Percentiles rank a stretch among this genome's conserved stretches.
Evolutionary conservation across 805 yeast genomes (phyloP).

Genomic region (Zygosaccharomyces kombuchaensis): DNA sequence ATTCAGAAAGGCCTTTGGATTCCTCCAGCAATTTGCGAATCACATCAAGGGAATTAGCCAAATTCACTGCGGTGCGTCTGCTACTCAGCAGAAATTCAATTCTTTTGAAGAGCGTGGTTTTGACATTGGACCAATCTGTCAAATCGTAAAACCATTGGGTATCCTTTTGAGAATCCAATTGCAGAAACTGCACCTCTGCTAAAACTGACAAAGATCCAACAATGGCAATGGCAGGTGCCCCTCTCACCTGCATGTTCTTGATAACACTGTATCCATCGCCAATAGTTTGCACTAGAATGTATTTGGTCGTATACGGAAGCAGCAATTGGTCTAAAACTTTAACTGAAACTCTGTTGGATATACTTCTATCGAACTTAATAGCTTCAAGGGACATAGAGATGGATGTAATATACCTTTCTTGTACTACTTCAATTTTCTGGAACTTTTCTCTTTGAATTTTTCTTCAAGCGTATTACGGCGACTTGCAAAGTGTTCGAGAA

Average conservation of each 20-base stretch:
- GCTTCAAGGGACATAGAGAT: slow-evolving; percentile 50
- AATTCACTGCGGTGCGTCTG: slow-evolving; percentile 94
- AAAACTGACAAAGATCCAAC: slow-evolving; percentile 84
- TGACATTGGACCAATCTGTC: slow-evolving; percentile 32
- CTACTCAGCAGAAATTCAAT: slow-evolving; percentile 68
- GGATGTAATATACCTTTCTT: background rate
- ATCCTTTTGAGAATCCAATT: slow-evolving; percentile 21
- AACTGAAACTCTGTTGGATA: slow-evolving; percentile 39
- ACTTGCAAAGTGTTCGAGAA: background rate
- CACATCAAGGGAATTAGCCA: slow-evolving; percentile 61
- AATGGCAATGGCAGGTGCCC: slow-evolving; percentile 97
- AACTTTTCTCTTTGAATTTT: background rate
- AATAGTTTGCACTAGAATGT: slow-evolving; percentile 55
- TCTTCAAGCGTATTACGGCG: too few relatives aligned
- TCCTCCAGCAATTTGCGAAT: slow-evolving; percentile 33
- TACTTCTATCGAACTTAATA: slow-evolving; percentile 52
- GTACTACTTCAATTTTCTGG: background rate
- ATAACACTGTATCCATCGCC: slow-evolving; percentile 82
- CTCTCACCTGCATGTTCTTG: slow-evolving; percentile 88
- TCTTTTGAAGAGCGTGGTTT: slow-evolving; percentile 40
- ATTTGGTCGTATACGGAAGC: slow-evolving; percentile 74
- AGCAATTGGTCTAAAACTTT: slow-evolving; percentile 73
- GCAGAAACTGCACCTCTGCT: slow-evolving; percentile 52
- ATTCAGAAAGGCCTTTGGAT: slow-evolving; percentile 24
- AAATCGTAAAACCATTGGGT: slow-evolving; percentile 35